Conservation (phyloP, 2,329 filamentous ascomycete genomes). For the Dactylellina sp. region DNA sequence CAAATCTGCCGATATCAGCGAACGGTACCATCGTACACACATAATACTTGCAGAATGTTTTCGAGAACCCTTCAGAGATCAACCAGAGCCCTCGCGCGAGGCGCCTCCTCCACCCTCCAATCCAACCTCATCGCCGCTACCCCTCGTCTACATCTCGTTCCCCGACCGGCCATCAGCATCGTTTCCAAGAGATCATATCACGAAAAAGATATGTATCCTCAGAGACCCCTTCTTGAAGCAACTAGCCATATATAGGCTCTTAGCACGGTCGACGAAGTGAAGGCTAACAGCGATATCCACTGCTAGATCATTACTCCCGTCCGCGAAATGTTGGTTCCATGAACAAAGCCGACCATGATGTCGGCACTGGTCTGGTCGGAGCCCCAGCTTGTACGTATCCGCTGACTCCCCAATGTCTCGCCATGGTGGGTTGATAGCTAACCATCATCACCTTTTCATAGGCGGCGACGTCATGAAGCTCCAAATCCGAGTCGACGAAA, state of each 20-base stretch:
- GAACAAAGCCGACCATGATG: constrained; percentile 81
- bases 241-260: constrained; percentile 4
- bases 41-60: constrained; percentile 40
- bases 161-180: constrained; percentile 30
- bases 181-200: constrained; percentile 59
- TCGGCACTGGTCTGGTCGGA: constrained; percentile 90
- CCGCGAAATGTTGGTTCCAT: constrained; percentile 83
- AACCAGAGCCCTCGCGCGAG: constrained; percentile 48
- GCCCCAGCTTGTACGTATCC: constrained; percentile 73
- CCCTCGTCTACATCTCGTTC: constrained; percentile 44
- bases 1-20: constrained; percentile 14
- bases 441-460: constrained; percentile 19
- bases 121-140: constrained; percentile 48
- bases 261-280: constrained; percentile 25
- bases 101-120: constrained; percentile 24
- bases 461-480: constrained; percentile 90
- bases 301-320: constrained; percentile 84
- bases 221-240: neutral
- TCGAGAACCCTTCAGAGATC: constrained; percentile 49
- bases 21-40: constrained; percentile 6
- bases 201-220: constrained; percentile 61
- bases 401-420: constrained; percentile 5
- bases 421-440: constrained; percentile 4
- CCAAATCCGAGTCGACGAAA: constrained; percentile 87
- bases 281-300: constrained; percentile 56